Percentiles rank a stretch among this genome's conserved stretches.
Conservation (phyloP, 495 filamentous ascomycete species). For the Lasiosphaeris hirsuta region DNA sequence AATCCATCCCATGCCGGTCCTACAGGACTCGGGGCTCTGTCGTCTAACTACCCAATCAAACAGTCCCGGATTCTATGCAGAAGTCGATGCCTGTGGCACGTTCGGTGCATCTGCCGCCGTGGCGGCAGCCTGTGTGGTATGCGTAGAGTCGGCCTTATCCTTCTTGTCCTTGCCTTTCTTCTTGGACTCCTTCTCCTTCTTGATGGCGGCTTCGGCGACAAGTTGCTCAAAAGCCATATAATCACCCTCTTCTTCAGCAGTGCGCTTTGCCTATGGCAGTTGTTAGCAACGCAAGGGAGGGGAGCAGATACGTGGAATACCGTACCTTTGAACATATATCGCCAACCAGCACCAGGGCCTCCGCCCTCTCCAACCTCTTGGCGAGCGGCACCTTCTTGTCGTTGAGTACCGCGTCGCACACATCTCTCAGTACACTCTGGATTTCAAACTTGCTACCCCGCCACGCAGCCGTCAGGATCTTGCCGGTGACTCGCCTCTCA, state of each 20-base stretch:
- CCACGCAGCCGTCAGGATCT: slow-evolving; percentile 98
- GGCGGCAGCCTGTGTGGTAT: slow-evolving; percentile 25
- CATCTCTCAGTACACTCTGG: slow-evolving; percentile 88
- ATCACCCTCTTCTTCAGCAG: slow-evolving; percentile 94
- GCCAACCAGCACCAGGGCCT: slow-evolving; percentile 82
- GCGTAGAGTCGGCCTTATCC: slow-evolving; percentile 35
- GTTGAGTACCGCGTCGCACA: slow-evolving; percentile 62
- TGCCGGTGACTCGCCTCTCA: slow-evolving; percentile 90
- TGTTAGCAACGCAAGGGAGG: slow-evolving; percentile 1
- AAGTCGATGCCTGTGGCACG: slow-evolving; percentile 31
- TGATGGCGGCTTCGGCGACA: slow-evolving; percentile 91
- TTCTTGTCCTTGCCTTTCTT: slow-evolving; percentile 73
- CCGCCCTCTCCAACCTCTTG: slow-evolving; percentile 86
- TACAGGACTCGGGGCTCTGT: too few relatives aligned
- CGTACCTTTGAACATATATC: slow-evolving; percentile 84
- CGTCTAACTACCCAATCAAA: too few relatives aligned
- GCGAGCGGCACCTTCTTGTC: slow-evolving; percentile 80
- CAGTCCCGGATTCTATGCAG: not conserved
- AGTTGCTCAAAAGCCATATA: slow-evolving; percentile 99
- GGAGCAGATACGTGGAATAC: slow-evolving; percentile 10
- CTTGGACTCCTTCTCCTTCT: slow-evolving; percentile 79
- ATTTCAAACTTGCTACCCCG: slow-evolving; percentile 97
- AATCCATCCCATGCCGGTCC: too few relatives aligned
- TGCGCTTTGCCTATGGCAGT: slow-evolving; percentile 68
- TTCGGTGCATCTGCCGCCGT: slow-evolving; percentile 45